Conservation (phyloP, 2,329 filamentous ascomycete species). For the Cladosporium oxysporum region DNA sequence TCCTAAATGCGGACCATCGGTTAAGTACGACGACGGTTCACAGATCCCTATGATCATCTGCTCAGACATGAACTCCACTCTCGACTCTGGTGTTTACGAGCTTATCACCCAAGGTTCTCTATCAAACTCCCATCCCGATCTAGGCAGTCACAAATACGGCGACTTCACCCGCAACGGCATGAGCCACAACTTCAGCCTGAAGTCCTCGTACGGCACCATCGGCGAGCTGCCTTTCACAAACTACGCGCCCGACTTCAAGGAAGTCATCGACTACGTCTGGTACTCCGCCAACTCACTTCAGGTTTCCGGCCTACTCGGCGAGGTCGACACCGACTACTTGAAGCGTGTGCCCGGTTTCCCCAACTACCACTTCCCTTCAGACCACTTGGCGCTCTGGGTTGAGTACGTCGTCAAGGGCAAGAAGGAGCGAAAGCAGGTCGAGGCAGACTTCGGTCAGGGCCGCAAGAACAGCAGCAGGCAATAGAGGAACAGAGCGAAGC, state of each 20-base stretch:
- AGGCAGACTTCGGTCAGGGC: conserved; percentile 38
- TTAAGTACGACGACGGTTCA: conserved; percentile 81
- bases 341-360: conserved; percentile 88
- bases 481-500: not conserved
- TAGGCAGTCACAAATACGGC: conserved; percentile 81
- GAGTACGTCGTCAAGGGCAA: conserved; percentile 87
- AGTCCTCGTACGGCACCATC: conserved; percentile 83
- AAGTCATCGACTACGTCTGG: conserved; percentile 96
- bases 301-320: conserved; percentile 79
- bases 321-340: conserved; percentile 82
- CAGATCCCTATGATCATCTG: conserved; percentile 90
- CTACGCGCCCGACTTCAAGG: conserved; percentile 90
- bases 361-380: conserved; percentile 90
- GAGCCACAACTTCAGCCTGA: conserved; percentile 89
- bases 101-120: conserved; percentile 80
- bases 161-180: conserved; percentile 92
- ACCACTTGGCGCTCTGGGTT: conserved; percentile 86
- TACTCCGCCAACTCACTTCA: conserved; percentile 89
- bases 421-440: conserved; percentile 60
- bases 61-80: conserved; percentile 92
- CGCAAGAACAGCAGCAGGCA: conserved; percentile 17
- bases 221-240: conserved; percentile 93
- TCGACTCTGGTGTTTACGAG: conserved; percentile 87
- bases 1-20: conserved; percentile 70
- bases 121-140: conserved; percentile 74